Evolutionary conservation across 192 early-diverging fungal species (phyloP).

Genomic region (Backusella tuberculispora): DNA sequence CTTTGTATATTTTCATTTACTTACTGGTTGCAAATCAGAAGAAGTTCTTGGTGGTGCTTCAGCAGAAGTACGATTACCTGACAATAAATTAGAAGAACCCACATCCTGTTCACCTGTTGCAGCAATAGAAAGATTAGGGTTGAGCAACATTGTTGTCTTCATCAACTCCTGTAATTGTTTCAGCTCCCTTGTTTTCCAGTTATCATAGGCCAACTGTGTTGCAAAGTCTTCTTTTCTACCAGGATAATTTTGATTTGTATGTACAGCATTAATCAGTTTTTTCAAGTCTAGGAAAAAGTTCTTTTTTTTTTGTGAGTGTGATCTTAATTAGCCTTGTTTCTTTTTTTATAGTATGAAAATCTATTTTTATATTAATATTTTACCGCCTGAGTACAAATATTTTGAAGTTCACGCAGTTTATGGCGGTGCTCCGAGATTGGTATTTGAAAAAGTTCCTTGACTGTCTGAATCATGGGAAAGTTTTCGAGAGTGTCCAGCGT

Average conservation of each 20-base stretch:
- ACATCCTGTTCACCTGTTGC: slow-evolving; percentile 27
- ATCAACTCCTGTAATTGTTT: slow-evolving; percentile 54
- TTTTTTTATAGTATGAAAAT: not conserved
- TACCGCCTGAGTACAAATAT: slow-evolving; percentile 51
- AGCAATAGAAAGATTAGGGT: slow-evolving; percentile 39
- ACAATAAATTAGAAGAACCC: slow-evolving; percentile 23
- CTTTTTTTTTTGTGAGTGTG: not conserved
- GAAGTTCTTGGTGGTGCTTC: not conserved
- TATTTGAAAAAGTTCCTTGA: slow-evolving; percentile 48
- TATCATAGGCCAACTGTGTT: slow-evolving; percentile 52
- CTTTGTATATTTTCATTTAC: not conserved
- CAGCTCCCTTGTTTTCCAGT: slow-evolving; percentile 57
- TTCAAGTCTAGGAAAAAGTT: slow-evolving; percentile 51
- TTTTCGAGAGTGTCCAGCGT: slow-evolving; percentile 4
- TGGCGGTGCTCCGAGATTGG: slow-evolving; percentile 37
- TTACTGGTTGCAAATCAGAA: not conserved
- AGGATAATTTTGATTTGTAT: slow-evolving; percentile 40
- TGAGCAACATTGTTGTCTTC: slow-evolving; percentile 32
- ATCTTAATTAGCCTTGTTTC: not conserved
- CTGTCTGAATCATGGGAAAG: slow-evolving; percentile 27
- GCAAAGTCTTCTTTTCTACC: slow-evolving; percentile 54
- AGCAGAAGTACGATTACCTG: not conserved
- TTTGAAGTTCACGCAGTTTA: slow-evolving; percentile 47
- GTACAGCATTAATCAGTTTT: slow-evolving; percentile 49
- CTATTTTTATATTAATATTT: not conserved